phyloP scores from a whole-genome alignment of 352 stramenopile genomes.

The Phytophthora vignae region DNA sequence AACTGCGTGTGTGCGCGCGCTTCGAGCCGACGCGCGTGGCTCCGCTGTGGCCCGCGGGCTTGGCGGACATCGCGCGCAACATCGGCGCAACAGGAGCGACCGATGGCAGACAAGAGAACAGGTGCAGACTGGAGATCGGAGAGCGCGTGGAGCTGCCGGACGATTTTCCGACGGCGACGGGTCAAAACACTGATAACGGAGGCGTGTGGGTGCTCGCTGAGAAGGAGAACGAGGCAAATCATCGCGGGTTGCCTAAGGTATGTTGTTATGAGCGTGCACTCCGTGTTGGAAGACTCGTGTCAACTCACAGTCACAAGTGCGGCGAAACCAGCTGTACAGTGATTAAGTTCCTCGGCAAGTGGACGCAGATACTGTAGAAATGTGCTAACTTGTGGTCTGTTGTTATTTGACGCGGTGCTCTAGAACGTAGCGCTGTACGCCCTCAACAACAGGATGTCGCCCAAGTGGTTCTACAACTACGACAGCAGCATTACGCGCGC shows the following conservation, averaged over 20 bases:
- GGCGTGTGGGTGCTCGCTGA: not conserved
- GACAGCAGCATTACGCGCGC: constrained; percentile 44
- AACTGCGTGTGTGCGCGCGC: constrained; percentile 32
- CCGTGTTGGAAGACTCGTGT: not conserved
- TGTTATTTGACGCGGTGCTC: not conserved
- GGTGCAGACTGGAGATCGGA: not conserved
- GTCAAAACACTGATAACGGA: not conserved
- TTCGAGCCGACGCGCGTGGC: constrained; percentile 32
- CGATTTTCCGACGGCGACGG: not conserved
- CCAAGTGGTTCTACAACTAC: constrained; percentile 48
- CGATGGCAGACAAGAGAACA: not conserved
- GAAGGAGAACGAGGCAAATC: not conserved
- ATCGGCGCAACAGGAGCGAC: not conserved
- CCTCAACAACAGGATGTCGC: constrained; percentile 38
- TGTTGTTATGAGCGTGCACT: too few relatives aligned
- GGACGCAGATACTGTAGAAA: not conserved
- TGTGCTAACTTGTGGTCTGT: not conserved
- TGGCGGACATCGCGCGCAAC: not conserved
- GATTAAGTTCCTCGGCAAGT: not conserved
- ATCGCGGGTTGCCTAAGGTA: not conserved
- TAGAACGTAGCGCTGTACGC: constrained; percentile 41
- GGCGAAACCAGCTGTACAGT: not conserved
- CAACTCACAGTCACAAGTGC: not conserved
- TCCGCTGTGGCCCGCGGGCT: constrained; percentile 7
- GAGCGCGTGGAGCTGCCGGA: not conserved